Evolutionary conservation across 2,329 filamentous ascomycete species (phyloP).

Genomic region (Juglanconis juglandina): DNA sequence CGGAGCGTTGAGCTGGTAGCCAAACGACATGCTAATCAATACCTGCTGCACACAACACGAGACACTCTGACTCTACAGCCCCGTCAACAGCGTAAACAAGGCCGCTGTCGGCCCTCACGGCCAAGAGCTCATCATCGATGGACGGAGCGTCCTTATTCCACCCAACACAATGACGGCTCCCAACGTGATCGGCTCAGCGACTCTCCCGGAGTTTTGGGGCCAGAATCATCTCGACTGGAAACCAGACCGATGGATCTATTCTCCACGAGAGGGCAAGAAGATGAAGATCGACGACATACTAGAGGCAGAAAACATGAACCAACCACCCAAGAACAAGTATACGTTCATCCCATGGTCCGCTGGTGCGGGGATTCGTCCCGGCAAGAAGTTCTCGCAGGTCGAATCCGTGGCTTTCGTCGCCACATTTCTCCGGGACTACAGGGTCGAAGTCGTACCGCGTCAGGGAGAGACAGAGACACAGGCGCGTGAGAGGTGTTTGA

Average conservation of each 20-base stretch:
- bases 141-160: background rate
- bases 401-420: background rate
- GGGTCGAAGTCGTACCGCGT: background rate
- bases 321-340: background rate
- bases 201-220: background rate
- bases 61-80: background rate
- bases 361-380: background rate
- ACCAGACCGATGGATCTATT: conserved; percentile 31
- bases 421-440: background rate
- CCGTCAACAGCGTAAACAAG: background rate
- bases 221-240: background rate
- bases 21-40: background rate
- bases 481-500: background rate
- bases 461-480: background rate
- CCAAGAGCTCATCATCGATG: background rate
- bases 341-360: background rate
- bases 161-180: background rate
- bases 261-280: background rate
- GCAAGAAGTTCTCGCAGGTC: background rate
- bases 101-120: background rate
- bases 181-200: background rate
- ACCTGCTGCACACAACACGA: background rate
- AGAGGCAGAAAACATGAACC: background rate
- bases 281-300: background rate
- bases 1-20: no score